phyloP scores from a whole-genome alignment of 2,329 filamentous ascomycete genomes.

The Chrysoporthe puriensis region DNA sequence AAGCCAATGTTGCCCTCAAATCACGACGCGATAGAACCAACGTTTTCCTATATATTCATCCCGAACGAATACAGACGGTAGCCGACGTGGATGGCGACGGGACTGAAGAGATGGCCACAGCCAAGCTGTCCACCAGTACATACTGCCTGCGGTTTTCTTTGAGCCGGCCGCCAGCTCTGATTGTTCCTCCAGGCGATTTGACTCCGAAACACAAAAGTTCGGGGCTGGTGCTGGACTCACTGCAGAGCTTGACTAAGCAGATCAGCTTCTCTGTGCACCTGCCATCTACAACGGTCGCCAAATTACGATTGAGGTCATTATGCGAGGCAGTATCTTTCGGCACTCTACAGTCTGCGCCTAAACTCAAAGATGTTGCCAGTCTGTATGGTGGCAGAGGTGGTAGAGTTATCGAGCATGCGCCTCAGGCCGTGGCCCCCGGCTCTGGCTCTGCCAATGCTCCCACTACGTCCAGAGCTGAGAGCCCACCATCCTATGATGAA shows the following conservation, averaged over 20 bases:
- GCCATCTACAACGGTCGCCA: conserved; percentile 1
- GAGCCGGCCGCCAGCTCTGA: conserved; percentile 1
- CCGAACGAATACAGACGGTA: conserved; percentile 12
- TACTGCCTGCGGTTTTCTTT: conserved; percentile 11
- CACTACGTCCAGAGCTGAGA: neutral
- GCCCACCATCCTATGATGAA: conserved; percentile 20
- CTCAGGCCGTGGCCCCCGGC: neutral
- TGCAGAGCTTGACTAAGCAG: conserved; percentile 7
- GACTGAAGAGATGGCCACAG: neutral
- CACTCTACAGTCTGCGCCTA: conserved; percentile 9
- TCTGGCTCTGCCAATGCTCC: neutral
- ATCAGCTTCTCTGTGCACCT: conserved; percentile 6
- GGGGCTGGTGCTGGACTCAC: conserved; percentile 12
- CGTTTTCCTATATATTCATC: conserved; percentile 5
- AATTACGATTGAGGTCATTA: neutral
- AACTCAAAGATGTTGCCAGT: conserved; percentile 17
- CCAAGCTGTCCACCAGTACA: conserved; percentile 12
- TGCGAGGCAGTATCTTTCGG: conserved; percentile 16
- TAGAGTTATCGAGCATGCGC: conserved; percentile 13
- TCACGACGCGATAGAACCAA: conserved; percentile 15
- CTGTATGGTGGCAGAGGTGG: conserved; percentile 27
- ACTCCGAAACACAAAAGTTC: conserved; percentile 18
- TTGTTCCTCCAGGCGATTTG: conserved; percentile 15
- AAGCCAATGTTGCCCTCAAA: conserved; percentile 14
- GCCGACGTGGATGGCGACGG: neutral